Evolutionary conservation across 2,329 filamentous ascomycete genomes (phyloP).

Genomic region (Sarocladium oryzae): DNA sequence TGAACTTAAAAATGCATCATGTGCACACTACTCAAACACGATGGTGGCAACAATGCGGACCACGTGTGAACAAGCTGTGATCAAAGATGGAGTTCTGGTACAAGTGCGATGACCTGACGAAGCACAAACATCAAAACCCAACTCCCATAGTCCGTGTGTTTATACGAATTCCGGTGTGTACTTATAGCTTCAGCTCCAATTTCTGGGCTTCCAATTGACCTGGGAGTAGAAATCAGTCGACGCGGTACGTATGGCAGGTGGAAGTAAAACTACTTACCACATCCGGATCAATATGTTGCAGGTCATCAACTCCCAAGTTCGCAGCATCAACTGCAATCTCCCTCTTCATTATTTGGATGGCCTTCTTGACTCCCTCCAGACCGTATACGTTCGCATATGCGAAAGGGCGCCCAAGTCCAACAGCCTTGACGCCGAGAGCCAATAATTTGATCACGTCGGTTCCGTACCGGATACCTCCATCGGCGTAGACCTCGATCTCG

Average conservation of each 20-base stretch:
- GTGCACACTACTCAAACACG: no score
- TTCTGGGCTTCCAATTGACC: constrained; percentile 7
- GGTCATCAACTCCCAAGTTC: constrained; percentile 33
- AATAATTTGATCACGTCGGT: constrained; percentile 61
- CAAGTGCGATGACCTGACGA: no score
- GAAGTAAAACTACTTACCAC: constrained; percentile 5
- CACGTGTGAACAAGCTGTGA: no score
- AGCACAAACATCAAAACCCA: no score
- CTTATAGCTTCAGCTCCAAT: neutral
- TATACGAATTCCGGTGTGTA: neutral
- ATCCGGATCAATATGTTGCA: constrained; percentile 26
- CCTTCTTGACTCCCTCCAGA: constrained; percentile 38
- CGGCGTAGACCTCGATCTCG: constrained; percentile 54
- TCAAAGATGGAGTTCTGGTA: no score
- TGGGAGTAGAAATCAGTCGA: neutral
- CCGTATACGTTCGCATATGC: constrained; percentile 50
- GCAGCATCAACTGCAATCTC: constrained; percentile 40
- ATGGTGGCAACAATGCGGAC: no score
- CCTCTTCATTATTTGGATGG: constrained; percentile 38
- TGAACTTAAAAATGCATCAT: no score
- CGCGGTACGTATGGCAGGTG: no score
- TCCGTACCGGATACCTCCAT: constrained; percentile 58
- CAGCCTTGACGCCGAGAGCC: constrained; percentile 36
- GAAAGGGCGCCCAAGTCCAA: constrained; percentile 42
- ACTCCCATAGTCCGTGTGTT: neutral